phyloP scores from a whole-genome alignment of 192 early-diverging fungal species.

The Funneliformis mosseae region DNA sequence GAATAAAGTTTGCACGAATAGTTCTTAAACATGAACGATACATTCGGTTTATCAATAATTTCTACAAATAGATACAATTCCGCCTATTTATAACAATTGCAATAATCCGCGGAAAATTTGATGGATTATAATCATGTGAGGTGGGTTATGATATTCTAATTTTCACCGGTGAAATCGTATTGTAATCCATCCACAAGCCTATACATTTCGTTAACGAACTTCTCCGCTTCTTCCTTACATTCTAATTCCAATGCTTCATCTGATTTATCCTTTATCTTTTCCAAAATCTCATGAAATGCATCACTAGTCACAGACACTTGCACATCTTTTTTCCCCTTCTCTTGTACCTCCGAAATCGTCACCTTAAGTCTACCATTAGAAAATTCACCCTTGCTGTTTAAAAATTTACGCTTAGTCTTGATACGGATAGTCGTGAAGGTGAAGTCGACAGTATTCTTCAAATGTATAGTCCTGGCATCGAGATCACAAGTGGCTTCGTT shows the following conservation, averaged over 20 bases:
- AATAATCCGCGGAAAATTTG: no score
- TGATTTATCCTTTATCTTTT: not conserved
- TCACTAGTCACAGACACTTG: not conserved
- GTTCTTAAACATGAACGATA: not conserved
- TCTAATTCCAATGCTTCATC: not conserved
- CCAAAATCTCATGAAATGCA: not conserved
- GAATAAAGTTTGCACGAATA: not conserved
- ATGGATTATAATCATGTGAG: no score
- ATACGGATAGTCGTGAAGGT: not conserved
- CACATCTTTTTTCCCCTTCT: not conserved
- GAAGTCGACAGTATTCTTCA: not conserved
- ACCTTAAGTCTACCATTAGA: not conserved
- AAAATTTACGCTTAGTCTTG: not conserved
- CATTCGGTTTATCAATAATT: no score
- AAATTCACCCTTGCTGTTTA: not conserved
- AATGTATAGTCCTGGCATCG: not conserved
- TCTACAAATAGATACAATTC: no score
- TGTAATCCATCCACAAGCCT: not conserved
- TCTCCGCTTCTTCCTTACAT: not conserved
- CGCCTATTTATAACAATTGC: no score
- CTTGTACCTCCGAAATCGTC: not conserved
- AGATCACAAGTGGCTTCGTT: not conserved
- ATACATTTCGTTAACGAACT: conserved; percentile 4
- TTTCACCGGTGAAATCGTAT: not conserved
- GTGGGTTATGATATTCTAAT: no score